Percentiles rank a stretch among this genome's conserved stretches.
Evolutionary conservation across 2,329 filamentous ascomycete species (phyloP).

Genomic region (Colletotrichum sp.): DNA sequence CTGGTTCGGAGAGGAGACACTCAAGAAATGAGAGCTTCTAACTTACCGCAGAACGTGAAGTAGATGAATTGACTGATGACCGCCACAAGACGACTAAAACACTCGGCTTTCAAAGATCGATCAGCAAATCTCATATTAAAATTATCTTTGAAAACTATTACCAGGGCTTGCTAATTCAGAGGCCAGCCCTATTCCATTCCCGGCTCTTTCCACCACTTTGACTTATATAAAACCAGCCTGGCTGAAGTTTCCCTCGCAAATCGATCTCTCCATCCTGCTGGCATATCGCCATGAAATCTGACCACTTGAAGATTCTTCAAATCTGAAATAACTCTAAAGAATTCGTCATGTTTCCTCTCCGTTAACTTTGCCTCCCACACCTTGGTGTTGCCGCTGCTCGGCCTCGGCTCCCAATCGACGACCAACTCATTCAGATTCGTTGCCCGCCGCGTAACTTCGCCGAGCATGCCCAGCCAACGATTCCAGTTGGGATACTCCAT

Average conservation of each 20-base stretch:
- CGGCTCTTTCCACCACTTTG: slow-evolving; percentile 16
- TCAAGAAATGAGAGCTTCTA: background rate
- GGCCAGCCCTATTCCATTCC: background rate
- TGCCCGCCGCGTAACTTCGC: slow-evolving; percentile 21
- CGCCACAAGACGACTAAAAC: background rate
- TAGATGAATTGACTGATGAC: background rate
- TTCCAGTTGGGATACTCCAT: slow-evolving; percentile 36
- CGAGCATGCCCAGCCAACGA: slow-evolving; percentile 32
- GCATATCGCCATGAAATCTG: slow-evolving; percentile 3
- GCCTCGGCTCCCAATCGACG: slow-evolving; percentile 34
- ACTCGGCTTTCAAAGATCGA: background rate
- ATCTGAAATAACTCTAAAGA: background rate
- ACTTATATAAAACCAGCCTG: background rate
- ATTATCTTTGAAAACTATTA: background rate
- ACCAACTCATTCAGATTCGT: slow-evolving; percentile 25
- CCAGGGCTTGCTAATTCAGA: background rate
- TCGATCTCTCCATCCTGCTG: background rate
- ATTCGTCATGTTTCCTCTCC: slow-evolving; percentile 9
- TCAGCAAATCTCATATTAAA: background rate
- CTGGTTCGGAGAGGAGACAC: background rate
- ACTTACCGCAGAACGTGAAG: background rate
- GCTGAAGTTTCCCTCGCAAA: background rate
- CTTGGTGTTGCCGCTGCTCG: background rate
- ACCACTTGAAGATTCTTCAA: slow-evolving; percentile 1
- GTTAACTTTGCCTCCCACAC: slow-evolving; percentile 7